phyloP scores from a whole-genome alignment of 2,329 filamentous ascomycete species.

The Botrytis paeoniae region DNA sequence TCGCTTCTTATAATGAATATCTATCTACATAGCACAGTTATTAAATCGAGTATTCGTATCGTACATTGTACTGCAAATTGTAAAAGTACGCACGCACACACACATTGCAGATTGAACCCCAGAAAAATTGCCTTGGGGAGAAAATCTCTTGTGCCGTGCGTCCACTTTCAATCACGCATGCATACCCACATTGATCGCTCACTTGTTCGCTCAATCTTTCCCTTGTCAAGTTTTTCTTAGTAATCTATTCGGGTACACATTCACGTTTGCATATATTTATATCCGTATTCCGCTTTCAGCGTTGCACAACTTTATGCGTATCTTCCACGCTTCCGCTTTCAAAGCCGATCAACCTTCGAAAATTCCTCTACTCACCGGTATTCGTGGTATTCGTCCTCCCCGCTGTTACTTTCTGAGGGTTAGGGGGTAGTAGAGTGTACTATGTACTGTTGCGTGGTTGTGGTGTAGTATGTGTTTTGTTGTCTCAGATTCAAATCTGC shows the following conservation, averaged over 20 bases:
- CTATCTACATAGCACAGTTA: not conserved
- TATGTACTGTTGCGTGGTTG: not conserved
- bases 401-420: not conserved
- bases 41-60: not conserved
- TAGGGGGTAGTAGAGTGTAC: not conserved
- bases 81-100: not conserved
- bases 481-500: constrained; percentile 6
- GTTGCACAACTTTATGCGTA: not conserved
- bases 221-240: not conserved
- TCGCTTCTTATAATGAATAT: not conserved
- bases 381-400: not conserved
- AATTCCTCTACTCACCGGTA: not conserved
- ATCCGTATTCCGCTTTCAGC: not conserved
- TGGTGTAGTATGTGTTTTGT: not conserved
- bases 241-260: not conserved
- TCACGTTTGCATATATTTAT: not conserved
- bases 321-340: not conserved
- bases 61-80: not conserved
- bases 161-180: not conserved
- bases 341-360: not conserved
- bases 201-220: constrained; percentile 1
- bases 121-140: not conserved
- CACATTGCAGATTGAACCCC: not conserved
- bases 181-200: not conserved
- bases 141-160: not conserved